Evolutionary conservation across 1,284 basidiomycete species (phyloP), one percentile per base, ranked within the genome.

Genomic region (Fomes fomentarius): DNA sequence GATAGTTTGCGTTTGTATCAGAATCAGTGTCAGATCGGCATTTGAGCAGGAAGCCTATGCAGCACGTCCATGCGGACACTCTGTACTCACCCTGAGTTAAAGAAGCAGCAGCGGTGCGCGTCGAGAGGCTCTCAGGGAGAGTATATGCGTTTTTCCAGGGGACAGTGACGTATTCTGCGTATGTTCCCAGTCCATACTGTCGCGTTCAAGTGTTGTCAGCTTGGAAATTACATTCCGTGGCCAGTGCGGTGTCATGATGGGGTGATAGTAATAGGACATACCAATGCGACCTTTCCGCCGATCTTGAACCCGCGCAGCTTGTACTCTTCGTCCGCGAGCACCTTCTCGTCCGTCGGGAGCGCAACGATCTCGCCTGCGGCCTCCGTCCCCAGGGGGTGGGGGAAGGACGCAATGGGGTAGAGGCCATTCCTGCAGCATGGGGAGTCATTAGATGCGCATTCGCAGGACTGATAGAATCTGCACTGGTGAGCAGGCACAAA

Each of bases 311-410:
- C 77, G 31, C 83, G 79, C 55, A 76, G 77, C 72, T 86, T 81
- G 71, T 75, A 91, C 12, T 81, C 79, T 34, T 79, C 75, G 54
- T 87, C 72, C 45, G 76, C 74, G 43, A 87, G 72, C 11, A 85
- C 76, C 5, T 63, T 66, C 3, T 74, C 63, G 58, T 89, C 86
- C 0, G 79, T 82, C 6, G 93, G 93, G 25, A 96, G 74, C 8
- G 80, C 76, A 44, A 91, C 80, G 47, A 98, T 79, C 4, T 77
- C 83, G 3, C 96, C 96, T 1, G 91, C 80, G 0, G 80, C 80
- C 69, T 98, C 96, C 61, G 84, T 83, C 8, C 96, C 96, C 33
- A 94, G 74, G 11, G 82, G 78, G 57, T 85, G 83, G 4, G 96
- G 96, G 56, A 91, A 85, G 4, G 77, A 70, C 26, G 75, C 62